phyloP scores from a whole-genome alignment of 2,329 filamentous ascomycete genomes.

The Zelopaecilomyces penicillatus region DNA sequence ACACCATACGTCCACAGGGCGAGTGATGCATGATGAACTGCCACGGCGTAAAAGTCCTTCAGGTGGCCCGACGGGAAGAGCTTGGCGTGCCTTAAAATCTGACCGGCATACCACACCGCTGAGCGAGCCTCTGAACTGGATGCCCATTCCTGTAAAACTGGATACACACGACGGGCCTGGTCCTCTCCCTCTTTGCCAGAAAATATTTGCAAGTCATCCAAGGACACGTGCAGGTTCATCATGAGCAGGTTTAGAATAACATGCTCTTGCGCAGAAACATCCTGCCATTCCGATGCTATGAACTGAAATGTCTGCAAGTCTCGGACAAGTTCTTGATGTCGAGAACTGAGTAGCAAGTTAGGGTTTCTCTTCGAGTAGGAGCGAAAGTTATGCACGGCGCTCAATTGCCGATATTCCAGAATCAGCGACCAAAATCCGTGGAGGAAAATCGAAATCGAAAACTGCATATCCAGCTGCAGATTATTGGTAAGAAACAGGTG shows the following conservation, averaged over 20 bases:
- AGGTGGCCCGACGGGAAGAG: slow-evolving; percentile 44
- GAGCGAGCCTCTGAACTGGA: slow-evolving; percentile 46
- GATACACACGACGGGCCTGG: slow-evolving; percentile 52
- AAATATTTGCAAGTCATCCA: slow-evolving; percentile 59
- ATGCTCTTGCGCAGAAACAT: slow-evolving; percentile 37
- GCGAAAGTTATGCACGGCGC: slow-evolving; percentile 39
- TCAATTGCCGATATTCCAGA: slow-evolving; percentile 56
- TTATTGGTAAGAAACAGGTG: slow-evolving; percentile 41
- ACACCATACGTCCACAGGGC: slow-evolving; percentile 64
- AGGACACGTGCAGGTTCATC: slow-evolving; percentile 55
- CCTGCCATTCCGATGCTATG: slow-evolving; percentile 33
- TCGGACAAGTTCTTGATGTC: slow-evolving; percentile 55
- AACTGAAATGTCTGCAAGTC: slow-evolving; percentile 42
- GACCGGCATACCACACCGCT: slow-evolving; percentile 60
- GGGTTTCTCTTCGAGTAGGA: slow-evolving; percentile 36
- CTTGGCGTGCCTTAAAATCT: slow-evolving; percentile 54
- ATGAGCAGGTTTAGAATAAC: slow-evolving; percentile 47
- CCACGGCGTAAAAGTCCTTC: slow-evolving; percentile 59
- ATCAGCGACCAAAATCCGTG: slow-evolving; percentile 59
- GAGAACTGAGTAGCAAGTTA: slow-evolving; percentile 41
- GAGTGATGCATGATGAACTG: slow-evolving; percentile 59
- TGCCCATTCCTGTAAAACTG: slow-evolving; percentile 51
- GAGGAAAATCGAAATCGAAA: slow-evolving; percentile 51
- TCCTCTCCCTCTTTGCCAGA: slow-evolving; percentile 60
- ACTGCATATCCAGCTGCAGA: slow-evolving; percentile 45